phyloP scores from a whole-genome alignment of 257 asterid genomes.

The Cynanchum wilfordii region DNA sequence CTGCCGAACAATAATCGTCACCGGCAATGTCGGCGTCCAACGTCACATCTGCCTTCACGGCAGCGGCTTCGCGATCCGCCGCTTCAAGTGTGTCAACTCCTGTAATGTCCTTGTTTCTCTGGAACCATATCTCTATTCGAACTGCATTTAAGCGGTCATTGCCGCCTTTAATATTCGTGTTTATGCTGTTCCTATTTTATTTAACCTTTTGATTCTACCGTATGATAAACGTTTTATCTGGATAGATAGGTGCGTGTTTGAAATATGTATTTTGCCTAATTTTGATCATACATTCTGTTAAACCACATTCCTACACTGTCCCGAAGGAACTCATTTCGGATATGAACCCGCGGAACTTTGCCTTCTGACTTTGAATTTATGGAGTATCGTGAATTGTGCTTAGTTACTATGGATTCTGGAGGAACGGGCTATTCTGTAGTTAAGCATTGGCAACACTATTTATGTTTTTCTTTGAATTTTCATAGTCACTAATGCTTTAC shows the following conservation, averaged over 20 bases:
- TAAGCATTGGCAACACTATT: background rate
- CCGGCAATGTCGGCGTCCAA: slow-evolving; percentile 70
- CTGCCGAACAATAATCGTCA: slow-evolving; percentile 33
- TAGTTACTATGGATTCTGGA: background rate
- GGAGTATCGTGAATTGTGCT: background rate
- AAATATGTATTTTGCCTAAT: background rate
- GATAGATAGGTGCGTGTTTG: background rate
- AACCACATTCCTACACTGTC: background rate
- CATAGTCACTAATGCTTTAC: background rate
- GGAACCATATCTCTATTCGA: slow-evolving; percentile 7
- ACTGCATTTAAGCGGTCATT: slow-evolving; percentile 22
- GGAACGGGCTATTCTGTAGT: background rate
- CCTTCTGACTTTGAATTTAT: background rate
- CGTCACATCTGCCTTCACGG: slow-evolving; percentile 32
- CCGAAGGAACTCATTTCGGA: background rate
- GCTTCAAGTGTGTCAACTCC: slow-evolving; percentile 17
- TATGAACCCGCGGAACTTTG: background rate
- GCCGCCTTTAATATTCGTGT: background rate
- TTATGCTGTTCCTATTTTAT: background rate
- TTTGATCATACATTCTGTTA: background rate
- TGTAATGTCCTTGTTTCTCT: slow-evolving; percentile 31
- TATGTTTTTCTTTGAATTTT: background rate
- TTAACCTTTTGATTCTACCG: background rate
- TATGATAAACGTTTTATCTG: background rate
- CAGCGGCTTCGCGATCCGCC: slow-evolving; percentile 43